Evolutionary conservation across 176 grass and related monocot species (phyloP), one percentile per base, ranked within the genome.

Genomic region (Bonia amplexicaulis): DNA sequence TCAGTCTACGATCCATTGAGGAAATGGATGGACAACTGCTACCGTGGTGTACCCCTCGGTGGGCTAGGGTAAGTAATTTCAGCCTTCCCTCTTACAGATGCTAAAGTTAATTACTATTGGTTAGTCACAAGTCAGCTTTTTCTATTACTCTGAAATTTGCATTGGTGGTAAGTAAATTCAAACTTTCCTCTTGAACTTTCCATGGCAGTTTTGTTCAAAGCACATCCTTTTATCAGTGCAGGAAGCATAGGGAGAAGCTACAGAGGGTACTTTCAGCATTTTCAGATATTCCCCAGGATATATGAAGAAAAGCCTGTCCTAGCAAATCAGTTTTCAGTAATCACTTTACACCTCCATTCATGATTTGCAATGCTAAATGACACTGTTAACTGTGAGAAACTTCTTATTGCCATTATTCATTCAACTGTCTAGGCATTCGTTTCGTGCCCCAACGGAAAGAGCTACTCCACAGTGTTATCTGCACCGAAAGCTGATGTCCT

Each of bases 171-270:
- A 26, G 7, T 20, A 6, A 31, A 80, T 9, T 54, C 55, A 23
- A 49, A 75, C 33, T n/a, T 69, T 9, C 8, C 8, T 44, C 2
- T 25, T 64, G 55, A 51, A 64, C 26, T 74, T 64, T 63, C 59
- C 3, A 70, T 85, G 31, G 52, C 23, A 70, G 6, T 73, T 61
- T 49, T 69, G 16, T 81, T 81, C 9, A 61, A 66, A 72, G 47
- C 33, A 33, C 9, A 17, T 70, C 4, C 16, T 35, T 55, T 45
- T 55, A 66, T 47, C 82, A 98, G 95, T 85, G 72, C 85, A 90
- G 95, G 95, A 82, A 98, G 95, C 76, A 92, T 98, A 55, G 95
- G 95, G 31, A 98, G 89, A 87, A 98, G 95, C 88, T 98, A 93
- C 87, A 98, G 87, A 79, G 95, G 95, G 35, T 94, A 92, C 78